Conservation (phyloP, 352 stramenopile species). For the Pythium pyrilobum region DNA sequence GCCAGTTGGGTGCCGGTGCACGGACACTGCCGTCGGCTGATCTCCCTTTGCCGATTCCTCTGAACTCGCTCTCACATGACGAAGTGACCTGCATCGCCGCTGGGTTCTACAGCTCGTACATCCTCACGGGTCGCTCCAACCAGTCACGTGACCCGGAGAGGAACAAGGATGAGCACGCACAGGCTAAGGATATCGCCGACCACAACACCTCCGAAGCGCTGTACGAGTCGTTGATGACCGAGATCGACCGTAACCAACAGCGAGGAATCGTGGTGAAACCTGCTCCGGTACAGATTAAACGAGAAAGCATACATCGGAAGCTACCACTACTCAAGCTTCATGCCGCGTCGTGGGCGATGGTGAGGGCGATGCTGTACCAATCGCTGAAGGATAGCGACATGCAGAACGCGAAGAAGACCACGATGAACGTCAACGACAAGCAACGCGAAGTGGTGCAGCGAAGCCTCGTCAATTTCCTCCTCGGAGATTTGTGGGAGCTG, state of each 20-base stretch:
- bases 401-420: not conserved
- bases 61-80: conserved; percentile 71
- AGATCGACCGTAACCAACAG: conserved; percentile 63
- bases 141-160: conserved; percentile 28
- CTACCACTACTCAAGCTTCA: conserved; percentile 74
- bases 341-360: conserved; percentile 71
- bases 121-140: conserved; percentile 68
- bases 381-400: conserved; percentile 29
- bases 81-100: conserved; percentile 78
- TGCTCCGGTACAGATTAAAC: conserved; percentile 38
- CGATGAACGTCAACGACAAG: not conserved
- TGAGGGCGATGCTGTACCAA: conserved; percentile 76
- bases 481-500: conserved; percentile 59
- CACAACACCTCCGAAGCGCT: conserved; percentile 72
- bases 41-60: conserved; percentile 67
- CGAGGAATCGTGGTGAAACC: conserved; percentile 5
- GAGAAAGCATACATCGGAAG: conserved; percentile 37
- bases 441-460: conserved; percentile 30
- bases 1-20: conserved; percentile 69
- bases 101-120: conserved; percentile 88
- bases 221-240: conserved; percentile 84
- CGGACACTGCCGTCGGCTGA: conserved; percentile 78
- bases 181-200: conserved; percentile 56
- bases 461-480: conserved; percentile 47
- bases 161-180: conserved; percentile 28